phyloP scores from a whole-genome alignment of 2,329 filamentous ascomycete species.

The Hypoxylon sp. region DNA sequence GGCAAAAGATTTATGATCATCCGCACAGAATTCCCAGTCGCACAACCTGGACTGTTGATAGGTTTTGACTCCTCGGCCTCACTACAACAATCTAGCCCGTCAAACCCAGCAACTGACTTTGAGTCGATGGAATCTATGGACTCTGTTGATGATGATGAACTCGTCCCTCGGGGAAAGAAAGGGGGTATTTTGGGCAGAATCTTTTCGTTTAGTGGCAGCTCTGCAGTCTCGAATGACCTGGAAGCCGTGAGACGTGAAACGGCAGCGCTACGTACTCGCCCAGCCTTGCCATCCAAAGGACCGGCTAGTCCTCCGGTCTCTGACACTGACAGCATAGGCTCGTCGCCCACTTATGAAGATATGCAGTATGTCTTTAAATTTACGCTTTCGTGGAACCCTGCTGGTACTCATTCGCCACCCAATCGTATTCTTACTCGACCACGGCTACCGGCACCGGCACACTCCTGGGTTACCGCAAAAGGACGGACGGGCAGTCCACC shows the following conservation, averaged over 20 bases:
- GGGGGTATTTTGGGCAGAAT: conserved; percentile 75
- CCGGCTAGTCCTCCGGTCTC: conserved; percentile 55
- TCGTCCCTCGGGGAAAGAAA: conserved; percentile 64
- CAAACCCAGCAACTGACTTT: conserved; percentile 45
- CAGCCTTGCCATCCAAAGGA: conserved; percentile 55
- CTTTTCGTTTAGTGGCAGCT: conserved; percentile 59
- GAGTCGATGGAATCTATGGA: conserved; percentile 48
- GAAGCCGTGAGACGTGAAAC: conserved; percentile 64
- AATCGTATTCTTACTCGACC: conserved; percentile 75
- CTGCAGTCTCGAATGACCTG: conserved; percentile 59
- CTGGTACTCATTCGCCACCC: conserved; percentile 64
- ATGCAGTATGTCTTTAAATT: conserved; percentile 79
- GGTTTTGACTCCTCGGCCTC: conserved; percentile 62
- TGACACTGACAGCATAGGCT: conserved; percentile 66
- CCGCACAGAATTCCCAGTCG: conserved; percentile 73
- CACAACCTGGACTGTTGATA: conserved; percentile 61
- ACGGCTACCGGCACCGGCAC: conserved; percentile 76
- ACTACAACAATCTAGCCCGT: conserved; percentile 45
- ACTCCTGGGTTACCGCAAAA: conserved; percentile 67
- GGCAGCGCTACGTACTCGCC: conserved; percentile 57
- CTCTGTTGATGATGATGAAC: conserved; percentile 30
- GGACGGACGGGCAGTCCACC: conserved; percentile 55
- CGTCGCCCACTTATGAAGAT: conserved; percentile 66
- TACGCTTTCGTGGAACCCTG: conserved; percentile 72
- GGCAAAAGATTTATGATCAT: conserved; percentile 90